A percentile compares a stretch with the other conserved stretches of the same genome.
Evolutionary conservation across 352 stramenopile species (phyloP).

Genomic region (Pythium dissimile): DNA sequence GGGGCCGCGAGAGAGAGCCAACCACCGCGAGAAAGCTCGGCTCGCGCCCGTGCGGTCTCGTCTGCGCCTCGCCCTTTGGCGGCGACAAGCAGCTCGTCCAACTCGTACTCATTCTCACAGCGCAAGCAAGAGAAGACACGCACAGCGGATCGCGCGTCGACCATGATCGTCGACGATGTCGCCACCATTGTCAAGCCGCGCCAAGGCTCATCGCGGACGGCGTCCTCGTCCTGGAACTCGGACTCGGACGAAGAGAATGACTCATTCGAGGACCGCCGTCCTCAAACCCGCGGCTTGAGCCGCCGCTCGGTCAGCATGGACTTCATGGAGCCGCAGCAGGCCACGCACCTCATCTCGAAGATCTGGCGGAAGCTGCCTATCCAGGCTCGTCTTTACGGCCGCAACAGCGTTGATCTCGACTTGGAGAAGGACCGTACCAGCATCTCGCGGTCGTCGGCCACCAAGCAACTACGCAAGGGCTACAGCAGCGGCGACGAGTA

Average conservation of each 20-base stretch:
- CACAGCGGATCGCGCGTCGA: constrained; percentile 20
- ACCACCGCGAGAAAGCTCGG: constrained; percentile 8
- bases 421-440: constrained; percentile 28
- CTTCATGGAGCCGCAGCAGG: constrained; percentile 67
- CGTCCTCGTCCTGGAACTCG: constrained; percentile 38
- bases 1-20: constrained; percentile 1
- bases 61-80: background rate
- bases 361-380: constrained; percentile 79
- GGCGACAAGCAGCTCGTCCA: constrained; percentile 1
- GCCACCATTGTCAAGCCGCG: constrained; percentile 45
- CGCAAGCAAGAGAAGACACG: constrained; percentile 22
- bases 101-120: constrained; percentile 22
- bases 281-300: constrained; percentile 48
- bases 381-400: constrained; percentile 46
- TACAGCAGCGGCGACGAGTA: constrained; percentile 18
- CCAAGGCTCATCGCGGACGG: constrained; percentile 12
- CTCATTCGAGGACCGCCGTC: constrained; percentile 53
- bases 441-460: constrained; percentile 22
- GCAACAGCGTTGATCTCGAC: constrained; percentile 26
- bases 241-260: constrained; percentile 61
- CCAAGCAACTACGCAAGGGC: constrained; percentile 13
- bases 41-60: constrained; percentile 6
- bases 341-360: constrained; percentile 72
- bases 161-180: constrained; percentile 44
- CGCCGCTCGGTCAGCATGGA: constrained; percentile 72